Evolutionary conservation across 2,329 filamentous ascomycete genomes (phyloP).

Genomic region (Fusarium pseudograminearum): DNA sequence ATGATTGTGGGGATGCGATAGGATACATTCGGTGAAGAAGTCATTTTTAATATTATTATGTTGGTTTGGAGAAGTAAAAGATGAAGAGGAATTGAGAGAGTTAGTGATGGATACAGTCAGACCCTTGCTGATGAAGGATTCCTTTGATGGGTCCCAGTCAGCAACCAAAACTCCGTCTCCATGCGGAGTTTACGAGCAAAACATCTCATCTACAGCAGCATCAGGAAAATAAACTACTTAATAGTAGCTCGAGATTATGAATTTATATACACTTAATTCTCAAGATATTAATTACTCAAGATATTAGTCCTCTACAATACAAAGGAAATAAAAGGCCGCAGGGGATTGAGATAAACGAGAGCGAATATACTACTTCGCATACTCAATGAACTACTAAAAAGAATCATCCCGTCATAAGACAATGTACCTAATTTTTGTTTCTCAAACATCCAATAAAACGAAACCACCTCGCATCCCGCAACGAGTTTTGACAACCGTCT

Average conservation of each 20-base stretch:
- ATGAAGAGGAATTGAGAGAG: neutral
- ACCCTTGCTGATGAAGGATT: neutral
- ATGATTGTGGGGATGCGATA: constrained; percentile 28
- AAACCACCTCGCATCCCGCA: neutral
- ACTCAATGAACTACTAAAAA: constrained; percentile 5
- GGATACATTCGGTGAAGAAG: constrained; percentile 11
- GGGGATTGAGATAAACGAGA: neutral
- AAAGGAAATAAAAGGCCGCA: neutral
- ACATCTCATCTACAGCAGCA: neutral
- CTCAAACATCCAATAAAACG: neutral
- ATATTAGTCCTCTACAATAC: neutral
- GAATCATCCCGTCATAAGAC: constrained; percentile 20
- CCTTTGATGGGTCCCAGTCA: neutral
- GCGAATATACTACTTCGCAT: neutral
- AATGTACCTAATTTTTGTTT: neutral
- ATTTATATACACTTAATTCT: neutral
- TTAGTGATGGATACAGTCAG: constrained; percentile 12
- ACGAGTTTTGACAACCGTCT: neutral
- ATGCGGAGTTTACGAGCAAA: neutral
- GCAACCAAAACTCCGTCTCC: neutral
- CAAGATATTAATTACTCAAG: neutral
- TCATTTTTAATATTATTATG: neutral
- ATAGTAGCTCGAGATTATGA: neutral
- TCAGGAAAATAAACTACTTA: neutral
- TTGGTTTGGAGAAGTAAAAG: neutral